Conservation (phyloP, 345 rosid species). For the Mangifera indica region DNA sequence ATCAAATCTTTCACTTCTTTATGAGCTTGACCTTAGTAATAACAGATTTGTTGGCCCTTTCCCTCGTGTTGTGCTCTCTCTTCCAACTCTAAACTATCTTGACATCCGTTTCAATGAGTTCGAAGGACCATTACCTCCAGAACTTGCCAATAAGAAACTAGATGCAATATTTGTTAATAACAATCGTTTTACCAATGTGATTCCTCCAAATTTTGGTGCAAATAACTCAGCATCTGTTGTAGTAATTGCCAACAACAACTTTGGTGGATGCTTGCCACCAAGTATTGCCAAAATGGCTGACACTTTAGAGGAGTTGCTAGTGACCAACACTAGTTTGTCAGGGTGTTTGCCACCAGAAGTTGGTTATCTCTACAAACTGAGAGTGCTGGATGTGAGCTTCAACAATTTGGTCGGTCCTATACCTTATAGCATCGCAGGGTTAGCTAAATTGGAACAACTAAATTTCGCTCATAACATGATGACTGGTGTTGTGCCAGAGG, state of each 20-base stretch:
- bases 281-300: slow-evolving; percentile 63
- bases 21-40: slow-evolving; percentile 85
- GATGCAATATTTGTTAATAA: slow-evolving; percentile 88
- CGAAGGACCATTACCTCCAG: slow-evolving; percentile 73
- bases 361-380: slow-evolving; percentile 71
- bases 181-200: slow-evolving; percentile 54
- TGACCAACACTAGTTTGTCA: slow-evolving; percentile 65
- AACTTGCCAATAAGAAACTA: slow-evolving; percentile 56
- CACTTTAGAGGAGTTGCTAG: slow-evolving; percentile 68
- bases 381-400: slow-evolving; percentile 72
- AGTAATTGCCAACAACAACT: slow-evolving; percentile 78
- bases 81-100: slow-evolving; percentile 57
- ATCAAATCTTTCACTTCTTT: slow-evolving; percentile 60
- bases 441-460: slow-evolving; percentile 68
- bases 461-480: slow-evolving; percentile 71
- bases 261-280: slow-evolving; percentile 78
- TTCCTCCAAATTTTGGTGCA: slow-evolving; percentile 37
- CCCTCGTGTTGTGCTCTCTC: slow-evolving; percentile 62
- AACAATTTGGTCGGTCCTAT: slow-evolving; percentile 75
- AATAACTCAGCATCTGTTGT: slow-evolving; percentile 58
- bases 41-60: slow-evolving; percentile 87
- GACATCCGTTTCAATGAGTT: slow-evolving; percentile 86
- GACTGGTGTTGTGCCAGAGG: slow-evolving; percentile 60
- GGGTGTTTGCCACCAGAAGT: slow-evolving; percentile 90
- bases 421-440: slow-evolving; percentile 81